These are phyloP conservation scores for Zanthoxylum bungeanum DNA, from an alignment of 345 rosid species.

Conservation along the genomic window DNA sequence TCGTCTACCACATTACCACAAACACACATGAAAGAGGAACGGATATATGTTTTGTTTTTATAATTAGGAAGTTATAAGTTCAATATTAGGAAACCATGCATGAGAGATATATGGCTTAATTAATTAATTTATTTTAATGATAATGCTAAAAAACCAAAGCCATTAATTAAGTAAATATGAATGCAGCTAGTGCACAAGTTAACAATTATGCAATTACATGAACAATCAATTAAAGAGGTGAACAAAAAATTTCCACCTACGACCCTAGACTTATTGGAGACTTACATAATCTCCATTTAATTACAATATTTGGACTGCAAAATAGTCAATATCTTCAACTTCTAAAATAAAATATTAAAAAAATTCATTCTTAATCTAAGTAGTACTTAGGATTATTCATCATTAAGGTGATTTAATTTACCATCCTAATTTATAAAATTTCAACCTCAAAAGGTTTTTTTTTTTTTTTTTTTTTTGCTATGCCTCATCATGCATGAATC, in stretches of 20 bases:
- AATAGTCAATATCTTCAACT: background rate
- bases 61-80: no score
- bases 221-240: slow-evolving; percentile 17
- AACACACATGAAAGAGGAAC: no score
- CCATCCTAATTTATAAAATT: background rate
- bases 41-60: no score
- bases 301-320: background rate
- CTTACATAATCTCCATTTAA: background rate
- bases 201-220: slow-evolving; percentile 19
- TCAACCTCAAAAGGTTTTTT: background rate
- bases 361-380: background rate
- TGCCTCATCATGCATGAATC: slow-evolving; percentile 62
- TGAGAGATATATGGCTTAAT: no score
- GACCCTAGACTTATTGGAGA: background rate
- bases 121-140: no score
- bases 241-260: slow-evolving; percentile 22
- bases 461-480: slow-evolving; percentile 19
- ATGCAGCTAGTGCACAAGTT: slow-evolving; percentile 6
- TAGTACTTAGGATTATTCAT: background rate
- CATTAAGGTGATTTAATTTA: background rate
- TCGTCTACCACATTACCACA: no score
- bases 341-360: background rate
- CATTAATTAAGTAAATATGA: slow-evolving; percentile 2
- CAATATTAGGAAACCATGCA: no score
- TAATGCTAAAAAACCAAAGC: background rate